Evolutionary conservation across 2,329 filamentous ascomycete species (phyloP).

Genomic region (Botrytis squamosa): DNA sequence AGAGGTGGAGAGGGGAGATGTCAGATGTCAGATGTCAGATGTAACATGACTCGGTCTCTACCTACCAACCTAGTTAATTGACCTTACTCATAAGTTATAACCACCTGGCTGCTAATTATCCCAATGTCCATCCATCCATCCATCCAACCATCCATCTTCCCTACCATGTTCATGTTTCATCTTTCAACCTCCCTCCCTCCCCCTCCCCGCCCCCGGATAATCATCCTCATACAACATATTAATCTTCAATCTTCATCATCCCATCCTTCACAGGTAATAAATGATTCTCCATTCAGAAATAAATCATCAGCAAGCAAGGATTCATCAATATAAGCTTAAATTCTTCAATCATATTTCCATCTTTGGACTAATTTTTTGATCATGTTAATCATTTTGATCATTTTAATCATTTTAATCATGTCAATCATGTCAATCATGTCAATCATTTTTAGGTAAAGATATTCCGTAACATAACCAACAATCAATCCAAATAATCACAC

Average conservation of each 20-base stretch:
- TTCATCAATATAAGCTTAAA: background rate
- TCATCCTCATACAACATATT: background rate
- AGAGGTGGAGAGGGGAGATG: no score
- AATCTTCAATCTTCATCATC: background rate
- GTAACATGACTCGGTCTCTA: no score
- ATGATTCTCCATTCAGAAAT: background rate
- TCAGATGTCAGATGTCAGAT: no score
- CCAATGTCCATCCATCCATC: no score
- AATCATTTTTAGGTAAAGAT: background rate
- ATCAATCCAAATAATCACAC: background rate
- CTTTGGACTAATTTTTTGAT: no score
- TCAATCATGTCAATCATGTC: no score
- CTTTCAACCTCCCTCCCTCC: background rate
- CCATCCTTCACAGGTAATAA: background rate
- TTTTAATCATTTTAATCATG: no score
- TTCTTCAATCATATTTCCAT: background rate
- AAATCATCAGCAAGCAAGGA: background rate
- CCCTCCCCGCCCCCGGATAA: background rate
- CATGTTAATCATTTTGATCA: no score
- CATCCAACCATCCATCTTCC: no score
- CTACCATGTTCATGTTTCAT: background rate
- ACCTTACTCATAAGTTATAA: background rate
- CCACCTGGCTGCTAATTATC: background rate
- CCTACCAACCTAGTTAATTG: no score
- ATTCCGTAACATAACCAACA: background rate